Evolutionary conservation across 306 rosid genomes (phyloP), one percentile per base, ranked within the genome.

Genomic region (Vigna reflexopilosa): DNA sequence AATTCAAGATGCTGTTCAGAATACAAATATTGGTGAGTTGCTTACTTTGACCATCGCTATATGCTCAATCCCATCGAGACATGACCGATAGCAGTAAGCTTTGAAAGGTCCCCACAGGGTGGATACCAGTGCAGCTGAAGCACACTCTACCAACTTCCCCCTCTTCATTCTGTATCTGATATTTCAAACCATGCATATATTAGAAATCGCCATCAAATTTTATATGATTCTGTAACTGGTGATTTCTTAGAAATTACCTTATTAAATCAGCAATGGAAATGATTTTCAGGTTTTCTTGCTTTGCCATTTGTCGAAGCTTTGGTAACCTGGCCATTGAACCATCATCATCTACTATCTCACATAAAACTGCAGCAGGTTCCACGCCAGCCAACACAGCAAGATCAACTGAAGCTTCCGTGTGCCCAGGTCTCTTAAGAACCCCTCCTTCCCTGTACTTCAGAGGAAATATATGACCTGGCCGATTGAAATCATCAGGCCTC

Each of bases 261-360:
- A 90, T 82, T 75, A 92, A 84, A 83, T 90, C 93, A 80, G 93
- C 91, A 77, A 87, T 90, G 48, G 97, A 92, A 51, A 90, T 70
- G 71, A 92, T 90, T 73, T 88, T 92, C 85, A 92, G 83, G 83
- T 88, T 84, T 42, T 88, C 84, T 45, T 72, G 56, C 73, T 14
- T 47, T 6, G 93, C 91, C 44, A 92, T 79, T 76, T 88, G 65
- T 7, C 86, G 85, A 68, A 90, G 94, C 80, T 73, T 80, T 2
- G 93, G 91, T 69, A 92, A 79, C 75, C 97, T 87, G 48, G 97
- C 97, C 97, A 92, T 90, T 51, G 95, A 90, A 73, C 93, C 97
- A 26, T 92, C 95, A 76, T 90, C 95, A 52, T 88, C 97, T 22
- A 92, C 95, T 70, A 92, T 72, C 82, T 92, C 97, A 77, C 95